Conservation (phyloP, 2,329 filamentous ascomycete species). For the Aspergillus calidoustus region DNA sequence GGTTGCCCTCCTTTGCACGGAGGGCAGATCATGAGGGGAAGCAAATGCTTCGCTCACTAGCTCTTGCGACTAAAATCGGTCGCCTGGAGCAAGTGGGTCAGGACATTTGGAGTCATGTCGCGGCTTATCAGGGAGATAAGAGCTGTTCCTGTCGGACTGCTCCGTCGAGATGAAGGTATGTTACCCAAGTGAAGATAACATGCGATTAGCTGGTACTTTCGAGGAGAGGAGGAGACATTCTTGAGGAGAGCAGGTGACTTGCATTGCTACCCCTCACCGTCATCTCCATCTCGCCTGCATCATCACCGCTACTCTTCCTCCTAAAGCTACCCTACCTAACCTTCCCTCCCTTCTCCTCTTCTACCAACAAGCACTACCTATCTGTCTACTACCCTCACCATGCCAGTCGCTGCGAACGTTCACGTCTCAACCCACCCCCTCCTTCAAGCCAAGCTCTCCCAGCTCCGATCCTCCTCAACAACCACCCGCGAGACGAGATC, state of each 20-base stretch:
- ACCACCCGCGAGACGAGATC: constrained; percentile 76
- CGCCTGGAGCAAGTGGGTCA: constrained; percentile 12
- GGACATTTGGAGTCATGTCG: background rate
- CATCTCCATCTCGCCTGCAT: constrained; percentile 4
- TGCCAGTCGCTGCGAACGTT: constrained; percentile 57
- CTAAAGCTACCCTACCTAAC: background rate
- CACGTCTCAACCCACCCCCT: constrained; percentile 87
- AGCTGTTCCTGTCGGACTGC: background rate
- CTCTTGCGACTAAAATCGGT: constrained; percentile 6
- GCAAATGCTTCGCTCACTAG: constrained; percentile 12
- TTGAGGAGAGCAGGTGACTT: constrained; percentile 20
- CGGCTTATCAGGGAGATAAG: constrained; percentile 12
- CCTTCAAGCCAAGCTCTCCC: constrained; percentile 83
- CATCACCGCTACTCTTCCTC: constrained; percentile 7
- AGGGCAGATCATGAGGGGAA: constrained; percentile 6
- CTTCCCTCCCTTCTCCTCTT: background rate
- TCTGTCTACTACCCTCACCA: constrained; percentile 17
- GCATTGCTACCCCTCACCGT: constrained; percentile 17
- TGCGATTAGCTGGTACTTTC: background rate
- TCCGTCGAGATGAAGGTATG: no score
- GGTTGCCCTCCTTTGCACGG: background rate
- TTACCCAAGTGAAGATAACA: background rate
- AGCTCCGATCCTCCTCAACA: constrained; percentile 76
- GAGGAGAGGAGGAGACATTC: background rate
- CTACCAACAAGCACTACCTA: background rate